Percentiles rank a stretch among this genome's conserved stretches.
Evolutionary conservation across 768 basidiomycete genomes (phyloP).

Genomic region (Mycena pura): DNA sequence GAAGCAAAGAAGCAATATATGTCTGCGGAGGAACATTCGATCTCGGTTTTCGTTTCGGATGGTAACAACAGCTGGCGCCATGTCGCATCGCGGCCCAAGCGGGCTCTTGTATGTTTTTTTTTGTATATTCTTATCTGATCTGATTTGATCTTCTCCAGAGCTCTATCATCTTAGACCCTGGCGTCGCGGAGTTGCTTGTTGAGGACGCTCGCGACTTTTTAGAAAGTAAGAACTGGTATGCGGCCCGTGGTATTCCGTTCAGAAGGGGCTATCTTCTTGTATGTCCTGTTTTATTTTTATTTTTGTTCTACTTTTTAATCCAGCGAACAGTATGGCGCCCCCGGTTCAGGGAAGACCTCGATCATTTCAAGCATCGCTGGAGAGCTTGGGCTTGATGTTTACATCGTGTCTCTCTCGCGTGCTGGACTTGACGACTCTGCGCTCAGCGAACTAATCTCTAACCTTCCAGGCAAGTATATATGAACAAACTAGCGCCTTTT

Average conservation of each 20-base stretch:
- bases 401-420: conserved; percentile 72
- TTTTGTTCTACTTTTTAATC: background rate
- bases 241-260: conserved; percentile 80
- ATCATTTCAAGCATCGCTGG: conserved; percentile 80
- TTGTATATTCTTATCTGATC: background rate
- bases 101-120: conserved; percentile 47
- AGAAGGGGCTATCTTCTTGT: conserved; percentile 78
- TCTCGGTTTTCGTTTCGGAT: conserved; percentile 61
- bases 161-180: conserved; percentile 76
- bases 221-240: conserved; percentile 73
- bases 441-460: conserved; percentile 63
- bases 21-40: conserved; percentile 55
- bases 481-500: background rate
- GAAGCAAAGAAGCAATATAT: conserved; percentile 61
- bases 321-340: conserved; percentile 64
- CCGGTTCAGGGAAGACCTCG: conserved; percentile 81
- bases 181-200: conserved; percentile 67
- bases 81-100: conserved; percentile 65
- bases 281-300: conserved; percentile 9
- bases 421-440: conserved; percentile 66
- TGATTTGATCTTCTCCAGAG: conserved; percentile 20
- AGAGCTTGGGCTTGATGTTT: conserved; percentile 77
- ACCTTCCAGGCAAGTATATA: conserved; percentile 56
- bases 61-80: conserved; percentile 56
- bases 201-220: conserved; percentile 78